A percentile compares a stretch with the other conserved stretches of the same genome.
phyloP scores from a whole-genome alignment of 1,284 basidiomycete genomes.

The Laetiporus sulphureus region DNA sequence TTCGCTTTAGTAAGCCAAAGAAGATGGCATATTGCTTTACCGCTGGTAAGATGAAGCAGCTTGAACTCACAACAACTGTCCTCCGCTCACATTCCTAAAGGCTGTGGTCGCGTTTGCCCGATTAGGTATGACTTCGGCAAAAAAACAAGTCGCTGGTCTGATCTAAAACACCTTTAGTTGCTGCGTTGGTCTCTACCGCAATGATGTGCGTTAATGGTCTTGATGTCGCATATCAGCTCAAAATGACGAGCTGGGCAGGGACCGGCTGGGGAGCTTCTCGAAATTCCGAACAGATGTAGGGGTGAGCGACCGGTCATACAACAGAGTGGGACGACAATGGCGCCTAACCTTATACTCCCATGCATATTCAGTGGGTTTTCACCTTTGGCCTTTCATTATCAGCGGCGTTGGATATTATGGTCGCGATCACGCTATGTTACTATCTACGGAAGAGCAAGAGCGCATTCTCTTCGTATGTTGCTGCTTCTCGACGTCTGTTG shows the following conservation, averaged over 20 bases:
- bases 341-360: constrained; percentile 4
- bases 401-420: constrained; percentile 42
- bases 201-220: constrained; percentile 22
- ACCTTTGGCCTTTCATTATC: constrained; percentile 47
- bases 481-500: no score
- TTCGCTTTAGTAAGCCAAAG: constrained; percentile 20
- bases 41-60: constrained; percentile 32
- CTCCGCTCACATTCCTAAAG: constrained; percentile 4
- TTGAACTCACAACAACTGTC: neutral
- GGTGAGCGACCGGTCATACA: constrained; percentile 20
- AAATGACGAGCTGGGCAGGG: constrained; percentile 8
- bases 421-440: constrained; percentile 41
- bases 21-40: constrained; percentile 32
- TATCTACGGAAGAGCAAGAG: constrained; percentile 37
- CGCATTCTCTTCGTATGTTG: constrained; percentile 31
- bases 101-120: constrained; percentile 17
- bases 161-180: constrained; percentile 9
- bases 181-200: constrained; percentile 25
- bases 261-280: constrained; percentile 20
- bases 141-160: neutral
- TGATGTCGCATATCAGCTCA: neutral
- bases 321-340: neutral
- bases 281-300: constrained; percentile 24
- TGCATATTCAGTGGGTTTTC: constrained; percentile 42
- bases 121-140: constrained; percentile 10